These are phyloP conservation scores for Zygosaccharomyces sapae DNA, from an alignment of 1,139 yeast species.

Conservation along the genomic window DNA sequence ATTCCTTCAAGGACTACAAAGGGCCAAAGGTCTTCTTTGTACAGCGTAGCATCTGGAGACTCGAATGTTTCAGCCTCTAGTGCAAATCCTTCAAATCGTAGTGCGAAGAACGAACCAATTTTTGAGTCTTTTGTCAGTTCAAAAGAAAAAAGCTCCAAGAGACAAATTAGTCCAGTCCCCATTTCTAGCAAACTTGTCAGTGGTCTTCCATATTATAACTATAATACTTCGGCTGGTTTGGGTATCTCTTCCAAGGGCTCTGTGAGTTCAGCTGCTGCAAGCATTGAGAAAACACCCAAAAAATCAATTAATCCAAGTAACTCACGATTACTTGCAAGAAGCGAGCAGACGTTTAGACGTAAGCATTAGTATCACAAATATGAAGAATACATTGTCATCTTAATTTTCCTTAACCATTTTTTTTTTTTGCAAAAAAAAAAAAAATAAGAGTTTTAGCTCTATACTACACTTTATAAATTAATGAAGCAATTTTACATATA, in stretches of 20 bases:
- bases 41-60: conserved; percentile 8
- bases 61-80: conserved; percentile 2
- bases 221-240: conserved; percentile 20
- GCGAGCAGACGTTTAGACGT: conserved; percentile 35
- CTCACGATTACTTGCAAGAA: conserved; percentile 19
- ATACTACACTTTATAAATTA: background rate
- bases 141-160: conserved; percentile 29
- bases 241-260: conserved; percentile 15
- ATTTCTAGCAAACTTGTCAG: conserved; percentile 32
- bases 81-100: background rate
- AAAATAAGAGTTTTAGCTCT: background rate
- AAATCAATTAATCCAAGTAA: conserved; percentile 37
- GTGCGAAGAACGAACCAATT: conserved; percentile 28
- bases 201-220: conserved; percentile 35
- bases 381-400: background rate
- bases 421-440: background rate
- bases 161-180: conserved; percentile 28
- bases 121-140: conserved; percentile 36
- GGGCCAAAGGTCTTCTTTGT: conserved; percentile 5
- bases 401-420: background rate
- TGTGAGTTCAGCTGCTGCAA: conserved; percentile 33
- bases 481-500: background rate
- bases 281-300: conserved; percentile 16
- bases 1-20: conserved; percentile 10
- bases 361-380: conserved; percentile 4